Percentiles rank a stretch among this genome's conserved stretches.
These are phyloP conservation scores for Oldenlandia corymbosa DNA, from an alignment of 257 asterid genomes.

Conservation along the genomic window DNA sequence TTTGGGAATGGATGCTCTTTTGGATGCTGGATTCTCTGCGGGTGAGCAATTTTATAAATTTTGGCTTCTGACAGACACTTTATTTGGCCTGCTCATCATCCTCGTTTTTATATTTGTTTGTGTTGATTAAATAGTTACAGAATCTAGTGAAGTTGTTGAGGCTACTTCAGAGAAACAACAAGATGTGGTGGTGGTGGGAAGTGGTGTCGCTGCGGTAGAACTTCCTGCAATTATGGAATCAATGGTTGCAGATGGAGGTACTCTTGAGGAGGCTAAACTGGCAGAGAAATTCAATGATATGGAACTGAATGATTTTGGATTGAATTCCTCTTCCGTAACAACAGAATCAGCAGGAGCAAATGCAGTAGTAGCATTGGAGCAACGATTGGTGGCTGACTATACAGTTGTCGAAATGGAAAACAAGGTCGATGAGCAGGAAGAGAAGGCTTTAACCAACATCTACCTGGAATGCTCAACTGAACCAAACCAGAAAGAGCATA, in stretches of 20 bases:
- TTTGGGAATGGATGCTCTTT: neutral
- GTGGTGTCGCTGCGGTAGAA: neutral
- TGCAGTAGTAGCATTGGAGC: neutral
- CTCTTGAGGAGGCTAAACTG: neutral
- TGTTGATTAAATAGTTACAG: neutral
- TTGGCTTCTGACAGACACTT: too few relatives aligned
- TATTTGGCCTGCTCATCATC: neutral
- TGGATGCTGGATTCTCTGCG: neutral
- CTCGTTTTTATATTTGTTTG: too few relatives aligned
- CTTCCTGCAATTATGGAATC: constrained; percentile 4
- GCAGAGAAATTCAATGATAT: neutral
- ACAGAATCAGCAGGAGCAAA: neutral
- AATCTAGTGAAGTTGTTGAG: neutral
- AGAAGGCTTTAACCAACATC: neutral
- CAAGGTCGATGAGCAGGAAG: neutral
- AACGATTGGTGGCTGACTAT: neutral
- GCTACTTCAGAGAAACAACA: neutral
- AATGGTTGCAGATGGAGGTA: neutral
- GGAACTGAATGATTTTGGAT: constrained; percentile 1
- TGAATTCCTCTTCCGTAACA: neutral
- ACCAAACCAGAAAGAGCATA: neutral
- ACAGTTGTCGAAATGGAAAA: neutral
- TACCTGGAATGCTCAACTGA: neutral
- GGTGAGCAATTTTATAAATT: neutral
- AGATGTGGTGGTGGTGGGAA: neutral